phyloP scores from a whole-genome alignment of 768 basidiomycete genomes.

The Pulveroboletus sp. region DNA sequence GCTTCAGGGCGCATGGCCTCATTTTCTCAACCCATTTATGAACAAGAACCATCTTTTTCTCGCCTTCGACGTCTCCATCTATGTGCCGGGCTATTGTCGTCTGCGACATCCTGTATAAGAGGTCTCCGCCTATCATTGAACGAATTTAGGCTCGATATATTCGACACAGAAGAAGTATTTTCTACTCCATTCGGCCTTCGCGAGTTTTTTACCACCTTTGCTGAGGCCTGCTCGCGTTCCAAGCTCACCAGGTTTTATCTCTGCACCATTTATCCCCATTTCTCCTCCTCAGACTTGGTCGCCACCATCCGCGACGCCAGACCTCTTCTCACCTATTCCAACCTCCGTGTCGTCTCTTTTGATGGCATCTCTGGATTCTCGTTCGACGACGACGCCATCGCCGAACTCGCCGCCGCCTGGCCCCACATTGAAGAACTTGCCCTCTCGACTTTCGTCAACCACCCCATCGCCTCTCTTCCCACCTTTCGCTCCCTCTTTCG shows the following conservation, averaged over 20 bases:
- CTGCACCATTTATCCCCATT: conserved; percentile 13
- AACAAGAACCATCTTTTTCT: conserved; percentile 1
- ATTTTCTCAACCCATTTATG: not conserved
- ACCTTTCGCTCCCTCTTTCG: conserved; percentile 16
- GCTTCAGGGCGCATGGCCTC: conserved; percentile 13
- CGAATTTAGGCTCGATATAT: conserved; percentile 21
- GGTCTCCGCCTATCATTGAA: conserved; percentile 10
- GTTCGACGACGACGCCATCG: conserved; percentile 15
- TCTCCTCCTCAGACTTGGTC: not conserved
- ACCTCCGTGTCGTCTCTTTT: conserved; percentile 13
- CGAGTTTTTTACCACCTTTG: conserved; percentile 12
- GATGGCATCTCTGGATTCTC: conserved; percentile 15
- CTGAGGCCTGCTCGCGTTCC: conserved; percentile 10
- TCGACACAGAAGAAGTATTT: conserved; percentile 15
- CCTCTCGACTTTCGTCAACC: conserved; percentile 16
- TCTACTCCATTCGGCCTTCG: conserved; percentile 4
- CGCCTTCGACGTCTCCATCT: conserved; percentile 18
- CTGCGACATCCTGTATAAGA: conserved; percentile 3
- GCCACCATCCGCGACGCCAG: conserved; percentile 9
- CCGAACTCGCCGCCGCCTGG: conserved; percentile 17
- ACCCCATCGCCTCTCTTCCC: conserved; percentile 14
- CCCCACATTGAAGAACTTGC: conserved; percentile 19
- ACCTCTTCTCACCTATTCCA: conserved; percentile 13
- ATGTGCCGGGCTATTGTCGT: conserved; percentile 15
- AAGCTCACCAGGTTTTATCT: conserved; percentile 12